phyloP scores from a whole-genome alignment of 2,329 filamentous ascomycete species.

The Exophiala spinifera region DNA sequence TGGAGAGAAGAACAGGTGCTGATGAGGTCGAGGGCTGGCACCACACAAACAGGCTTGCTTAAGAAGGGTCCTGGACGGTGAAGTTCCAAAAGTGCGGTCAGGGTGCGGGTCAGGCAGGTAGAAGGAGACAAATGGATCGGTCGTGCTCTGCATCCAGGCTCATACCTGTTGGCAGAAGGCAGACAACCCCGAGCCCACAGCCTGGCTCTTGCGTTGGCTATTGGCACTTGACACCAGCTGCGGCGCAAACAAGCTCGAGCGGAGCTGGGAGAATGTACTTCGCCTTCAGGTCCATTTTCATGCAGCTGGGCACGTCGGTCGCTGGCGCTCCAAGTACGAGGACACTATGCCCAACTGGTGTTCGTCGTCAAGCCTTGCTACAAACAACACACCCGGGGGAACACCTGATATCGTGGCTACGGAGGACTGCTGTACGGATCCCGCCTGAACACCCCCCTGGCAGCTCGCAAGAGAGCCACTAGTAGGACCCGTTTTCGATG shows the following conservation, averaged over 20 bases:
- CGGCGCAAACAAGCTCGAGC: conserved; percentile 15
- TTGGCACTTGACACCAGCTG: conserved; percentile 1
- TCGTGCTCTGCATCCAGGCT: conserved; percentile 6
- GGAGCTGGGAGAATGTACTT: conserved; percentile 11
- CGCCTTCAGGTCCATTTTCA: conserved; percentile 10
- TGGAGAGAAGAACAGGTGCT: background rate
- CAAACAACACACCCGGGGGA: background rate
- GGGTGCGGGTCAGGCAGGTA: conserved; percentile 15
- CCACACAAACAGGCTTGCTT: conserved; percentile 1
- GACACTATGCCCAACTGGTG: conserved; percentile 11
- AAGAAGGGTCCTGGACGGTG: background rate
- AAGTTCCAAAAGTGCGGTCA: conserved; percentile 21
- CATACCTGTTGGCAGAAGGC: conserved; percentile 12
- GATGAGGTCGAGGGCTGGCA: background rate
- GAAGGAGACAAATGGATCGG: conserved; percentile 10
- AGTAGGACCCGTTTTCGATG: too few relatives aligned
- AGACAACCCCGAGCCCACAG: conserved; percentile 7
- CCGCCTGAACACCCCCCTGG: too few relatives aligned
- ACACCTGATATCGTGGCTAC: conserved; percentile 20
- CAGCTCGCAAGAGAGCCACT: background rate
- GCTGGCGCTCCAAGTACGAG: conserved; percentile 9
- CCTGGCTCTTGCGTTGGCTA: conserved; percentile 6
- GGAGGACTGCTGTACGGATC: too few relatives aligned
- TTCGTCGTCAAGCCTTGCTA: background rate
- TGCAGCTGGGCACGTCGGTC: conserved; percentile 11